Evolutionary conservation across 2,329 filamentous ascomycete species (phyloP), one percentile per base, ranked within the genome.

Genomic region (Penicillium oxalicum): DNA sequence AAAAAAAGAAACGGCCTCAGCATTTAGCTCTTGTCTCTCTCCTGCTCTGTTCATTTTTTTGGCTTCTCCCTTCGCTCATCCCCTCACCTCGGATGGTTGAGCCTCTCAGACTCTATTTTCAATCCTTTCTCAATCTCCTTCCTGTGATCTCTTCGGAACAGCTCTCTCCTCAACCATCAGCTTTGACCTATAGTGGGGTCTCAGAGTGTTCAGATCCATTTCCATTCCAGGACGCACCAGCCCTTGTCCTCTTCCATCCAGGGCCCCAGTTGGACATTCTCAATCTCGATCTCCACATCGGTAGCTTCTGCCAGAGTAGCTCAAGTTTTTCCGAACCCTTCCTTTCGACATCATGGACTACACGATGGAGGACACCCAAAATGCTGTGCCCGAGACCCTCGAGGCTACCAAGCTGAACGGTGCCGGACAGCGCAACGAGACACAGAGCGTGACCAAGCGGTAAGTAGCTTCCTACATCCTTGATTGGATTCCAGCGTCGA

Each of bases 371-470:
- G 78, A 87, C 60, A 79, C 74, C 46, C 86, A 89, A 69, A 88
- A 86, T 70, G 75, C 84, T 47, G 80, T 80, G 25, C 82, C 82
- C 28, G 81, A 82, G 59, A 78, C 75, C 59, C 72, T 78, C 49
- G 77, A 83, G 62, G 77, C 80, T 49, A 75, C 79, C 50, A 87
- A 87, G 73, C 74, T 86, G 52, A 67, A 61, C 49, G 73, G 75
- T 53, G 73, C 74, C 40, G 68, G 76, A 44, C 77, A 79, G 56
- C 82, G 77, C 28, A 75, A 77, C 42, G 86, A 89, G 67, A 79
- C 81, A 34, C 84, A 86, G 64, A 88, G 84, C 69, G 86, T 89
- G 47, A 86, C 83, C 52, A 91, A 91, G 74, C 81, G 87, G 87
- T 90, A 72, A 45, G 71, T 65, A 41, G 29, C 35, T 33, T 40